Percentiles rank a stretch among this genome's conserved stretches.
phyloP scores from a whole-genome alignment of 768 basidiomycete genomes.

The Suillus decipiens region DNA sequence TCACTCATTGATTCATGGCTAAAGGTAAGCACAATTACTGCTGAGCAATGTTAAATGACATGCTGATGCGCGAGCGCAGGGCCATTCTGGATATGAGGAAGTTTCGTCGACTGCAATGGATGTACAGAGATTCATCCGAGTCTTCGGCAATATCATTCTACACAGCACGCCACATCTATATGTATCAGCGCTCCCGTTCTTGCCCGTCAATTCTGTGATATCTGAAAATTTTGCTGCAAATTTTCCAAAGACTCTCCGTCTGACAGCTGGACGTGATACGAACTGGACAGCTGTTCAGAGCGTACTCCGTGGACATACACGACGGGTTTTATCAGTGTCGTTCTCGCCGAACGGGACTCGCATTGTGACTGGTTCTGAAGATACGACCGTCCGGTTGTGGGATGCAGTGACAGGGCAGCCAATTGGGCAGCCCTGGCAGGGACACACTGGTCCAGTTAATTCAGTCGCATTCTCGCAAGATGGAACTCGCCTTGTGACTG shows the following conservation, averaged over 20 bases:
- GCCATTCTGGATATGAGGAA: constrained; percentile 4
- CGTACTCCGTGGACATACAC: constrained; percentile 11
- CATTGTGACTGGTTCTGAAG: background rate
- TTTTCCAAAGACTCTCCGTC: background rate
- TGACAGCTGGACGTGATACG: background rate
- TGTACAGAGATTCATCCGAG: constrained; percentile 14
- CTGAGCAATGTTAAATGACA: no score
- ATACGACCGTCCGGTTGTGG: background rate
- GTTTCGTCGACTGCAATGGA: constrained; percentile 10
- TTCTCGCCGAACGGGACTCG: background rate
- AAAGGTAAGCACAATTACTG: background rate
- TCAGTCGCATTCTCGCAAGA: background rate
- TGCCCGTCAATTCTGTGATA: constrained; percentile 28
- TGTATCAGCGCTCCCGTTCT: constrained; percentile 27
- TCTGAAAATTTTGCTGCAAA: background rate
- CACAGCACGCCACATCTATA: constrained; percentile 28
- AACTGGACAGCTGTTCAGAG: constrained; percentile 21
- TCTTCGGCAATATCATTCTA: constrained; percentile 16
- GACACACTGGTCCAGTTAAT: background rate
- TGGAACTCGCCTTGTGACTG: background rate
- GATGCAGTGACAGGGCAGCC: background rate
- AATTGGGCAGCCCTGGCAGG: background rate
- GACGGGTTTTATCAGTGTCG: background rate
- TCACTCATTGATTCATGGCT: background rate
- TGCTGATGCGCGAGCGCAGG: background rate